Base-by-base conservation (phyloP, 164 flowering plant genomes). In the Hamamelis virginiana region DNA sequence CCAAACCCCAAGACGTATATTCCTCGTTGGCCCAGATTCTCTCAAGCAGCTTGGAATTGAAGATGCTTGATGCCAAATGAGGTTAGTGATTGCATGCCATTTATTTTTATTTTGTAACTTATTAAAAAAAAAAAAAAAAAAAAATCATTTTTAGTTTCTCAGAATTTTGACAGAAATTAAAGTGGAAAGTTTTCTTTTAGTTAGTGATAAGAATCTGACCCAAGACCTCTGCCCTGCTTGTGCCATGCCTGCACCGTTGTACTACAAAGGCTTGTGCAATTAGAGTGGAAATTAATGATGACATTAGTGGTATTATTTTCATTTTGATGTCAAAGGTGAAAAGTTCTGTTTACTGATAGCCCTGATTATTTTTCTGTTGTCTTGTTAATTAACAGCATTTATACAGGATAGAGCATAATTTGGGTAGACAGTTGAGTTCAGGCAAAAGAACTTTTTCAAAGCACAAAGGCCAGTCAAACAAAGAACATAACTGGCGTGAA, bases 21-120 rank as follows among this genome's bases (percentile, higher is more conserved):
- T 92, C 79, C 92, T 96, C 12, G 86, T 96, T 51, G 94, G 89
- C 46, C 92, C 95, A 23, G 84, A 87, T 71, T 96, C 97, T 69
- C 82, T 90, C 11, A 79, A 74, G 76, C 88, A 81, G 75, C 90
- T 92, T 65, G 96, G 95, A 48, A 84, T 92, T 44, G 64, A 79
- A 73, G 68, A 71, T 73, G 66, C 77, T 65, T 87, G 67, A 81
- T 51, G 48, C 46, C 28, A 28, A 48, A 50, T n/a, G 68, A 71
- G 80, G 81, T 77, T 2, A 55, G 41, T 33, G 41, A 33, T 6
- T 6, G 6, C 41, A 33, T 33, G 41, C 41, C 6, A 6, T 33
- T 33, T 33, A 33, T 2, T 2, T 2, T 33, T 33, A 33, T 33
- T 33, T 33, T 33, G 41, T 33, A 6, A 33, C 41, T 33, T 33